Evolutionary conservation across 306 rosid species (phyloP).

Genomic region (Quillaja saponaria): DNA sequence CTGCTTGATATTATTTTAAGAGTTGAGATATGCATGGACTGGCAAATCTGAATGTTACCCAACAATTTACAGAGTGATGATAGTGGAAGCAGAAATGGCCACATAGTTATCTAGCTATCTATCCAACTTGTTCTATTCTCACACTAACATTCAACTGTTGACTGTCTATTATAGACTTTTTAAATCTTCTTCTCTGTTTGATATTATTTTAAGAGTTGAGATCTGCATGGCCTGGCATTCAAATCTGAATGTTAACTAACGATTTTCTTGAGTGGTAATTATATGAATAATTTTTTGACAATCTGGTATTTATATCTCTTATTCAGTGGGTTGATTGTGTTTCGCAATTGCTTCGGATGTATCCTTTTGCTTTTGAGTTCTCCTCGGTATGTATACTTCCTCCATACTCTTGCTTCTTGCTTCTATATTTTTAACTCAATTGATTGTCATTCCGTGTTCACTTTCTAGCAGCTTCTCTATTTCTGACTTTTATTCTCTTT

Average conservation of each 20-base stretch:
- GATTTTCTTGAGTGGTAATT: too few species aligned
- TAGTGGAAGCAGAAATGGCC: not conserved
- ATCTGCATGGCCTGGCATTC: too few species aligned
- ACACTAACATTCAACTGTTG: not conserved
- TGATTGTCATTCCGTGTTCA: not conserved
- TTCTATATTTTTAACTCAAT: too few species aligned
- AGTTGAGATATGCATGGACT: too few species aligned
- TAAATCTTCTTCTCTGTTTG: constrained; percentile 13
- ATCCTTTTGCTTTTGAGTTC: constrained; percentile 93
- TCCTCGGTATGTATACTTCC: constrained; percentile 66
- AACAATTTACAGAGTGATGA: not conserved
- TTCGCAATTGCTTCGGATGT: constrained; percentile 90
- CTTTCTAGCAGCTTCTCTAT: not conserved
- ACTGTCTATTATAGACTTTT: not conserved
- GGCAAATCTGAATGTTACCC: too few species aligned
- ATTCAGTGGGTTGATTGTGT: constrained; percentile 97
- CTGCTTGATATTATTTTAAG: too few species aligned
- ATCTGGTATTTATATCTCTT: constrained; percentile 30
- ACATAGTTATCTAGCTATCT: not conserved
- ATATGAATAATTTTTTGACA: too few species aligned
- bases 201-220: constrained; percentile 17
- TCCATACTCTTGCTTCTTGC: too few species aligned
- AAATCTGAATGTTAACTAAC: too few species aligned
- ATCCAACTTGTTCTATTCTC: not conserved
- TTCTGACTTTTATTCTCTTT: constrained; percentile 14